phyloP scores from a whole-genome alignment of 176 grass and related monocot genomes.

The Elaeis guineensis region DNA sequence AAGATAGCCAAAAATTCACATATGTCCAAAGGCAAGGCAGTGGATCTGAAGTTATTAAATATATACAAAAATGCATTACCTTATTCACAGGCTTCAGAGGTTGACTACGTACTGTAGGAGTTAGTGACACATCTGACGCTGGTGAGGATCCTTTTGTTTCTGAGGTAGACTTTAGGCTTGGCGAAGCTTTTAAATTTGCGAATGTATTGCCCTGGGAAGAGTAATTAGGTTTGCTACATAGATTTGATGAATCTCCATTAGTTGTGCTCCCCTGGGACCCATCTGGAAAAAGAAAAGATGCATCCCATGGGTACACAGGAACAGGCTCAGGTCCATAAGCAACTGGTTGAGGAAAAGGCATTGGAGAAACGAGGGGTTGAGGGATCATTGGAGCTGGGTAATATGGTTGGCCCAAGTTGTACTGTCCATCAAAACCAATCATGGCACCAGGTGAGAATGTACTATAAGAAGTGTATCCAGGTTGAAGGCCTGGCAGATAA shows the following conservation, averaged over 20 bases:
- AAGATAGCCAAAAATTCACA: too few relatives aligned
- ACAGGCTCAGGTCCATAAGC: constrained; percentile 51
- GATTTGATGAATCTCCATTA: constrained; percentile 41
- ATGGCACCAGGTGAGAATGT: constrained; percentile 34
- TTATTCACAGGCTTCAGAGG: constrained; percentile 47
- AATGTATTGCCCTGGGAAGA: constrained; percentile 28
- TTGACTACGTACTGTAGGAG: constrained; percentile 19
- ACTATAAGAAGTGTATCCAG: constrained; percentile 44
- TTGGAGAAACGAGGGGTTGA: constrained; percentile 35
- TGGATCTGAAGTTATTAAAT: neutral
- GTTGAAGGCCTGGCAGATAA: constrained; percentile 56
- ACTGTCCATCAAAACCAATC: constrained; percentile 52
- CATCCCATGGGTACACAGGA: constrained; percentile 63
- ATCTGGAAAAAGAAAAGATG: constrained; percentile 50
- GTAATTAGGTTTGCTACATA: constrained; percentile 33
- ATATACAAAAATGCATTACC: constrained; percentile 33
- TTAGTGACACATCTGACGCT: constrained; percentile 24
- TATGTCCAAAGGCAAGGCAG: too few relatives aligned
- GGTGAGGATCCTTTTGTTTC: constrained; percentile 54
- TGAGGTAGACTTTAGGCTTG: constrained; percentile 25
- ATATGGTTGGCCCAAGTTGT: constrained; percentile 49
- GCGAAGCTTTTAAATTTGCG: constrained; percentile 33
- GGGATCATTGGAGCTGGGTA: constrained; percentile 31
- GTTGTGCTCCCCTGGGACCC: constrained; percentile 52
- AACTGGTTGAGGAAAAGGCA: constrained; percentile 39